Conservation (phyloP, 2,329 filamentous ascomycete species). For the Aureobasidium sp. region DNA sequence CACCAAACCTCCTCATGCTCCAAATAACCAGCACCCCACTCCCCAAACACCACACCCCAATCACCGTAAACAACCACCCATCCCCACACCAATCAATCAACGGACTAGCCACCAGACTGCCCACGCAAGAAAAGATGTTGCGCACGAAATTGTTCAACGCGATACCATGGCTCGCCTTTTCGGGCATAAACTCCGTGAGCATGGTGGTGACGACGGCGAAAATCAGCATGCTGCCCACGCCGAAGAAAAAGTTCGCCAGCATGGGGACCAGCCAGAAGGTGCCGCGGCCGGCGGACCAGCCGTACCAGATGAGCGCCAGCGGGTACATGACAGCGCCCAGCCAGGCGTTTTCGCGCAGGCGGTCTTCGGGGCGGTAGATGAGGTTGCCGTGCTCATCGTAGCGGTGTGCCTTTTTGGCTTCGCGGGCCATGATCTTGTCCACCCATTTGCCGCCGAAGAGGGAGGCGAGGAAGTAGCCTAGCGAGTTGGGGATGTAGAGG, state of each 20-base stretch:
- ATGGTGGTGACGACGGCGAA: slow-evolving; percentile 69
- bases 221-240: slow-evolving; percentile 68
- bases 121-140: slow-evolving; percentile 69
- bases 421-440: slow-evolving; percentile 69
- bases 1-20: slow-evolving; percentile 27
- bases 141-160: slow-evolving; percentile 74
- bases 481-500: slow-evolving; percentile 65
- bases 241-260: slow-evolving; percentile 46
- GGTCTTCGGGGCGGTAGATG: slow-evolving; percentile 65
- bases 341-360: slow-evolving; percentile 77
- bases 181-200: slow-evolving; percentile 76
- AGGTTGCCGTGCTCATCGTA: slow-evolving; percentile 59
- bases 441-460: slow-evolving; percentile 68
- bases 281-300: slow-evolving; percentile 60
- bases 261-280: slow-evolving; percentile 52
- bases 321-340: slow-evolving; percentile 64
- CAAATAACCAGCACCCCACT: slow-evolving; percentile 22
- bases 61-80: slow-evolving; percentile 65
- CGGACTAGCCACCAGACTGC: slow-evolving; percentile 59
- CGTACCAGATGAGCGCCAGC: slow-evolving; percentile 62
- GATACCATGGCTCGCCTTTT: slow-evolving; percentile 60
- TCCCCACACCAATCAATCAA: slow-evolving; percentile 62
- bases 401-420: slow-evolving; percentile 59
- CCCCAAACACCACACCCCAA: slow-evolving; percentile 23
- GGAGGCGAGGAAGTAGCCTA: slow-evolving; percentile 63